Evolutionary conservation across 768 basidiomycete genomes (phyloP).

Genomic region (Phaeotremella skinneri): DNA sequence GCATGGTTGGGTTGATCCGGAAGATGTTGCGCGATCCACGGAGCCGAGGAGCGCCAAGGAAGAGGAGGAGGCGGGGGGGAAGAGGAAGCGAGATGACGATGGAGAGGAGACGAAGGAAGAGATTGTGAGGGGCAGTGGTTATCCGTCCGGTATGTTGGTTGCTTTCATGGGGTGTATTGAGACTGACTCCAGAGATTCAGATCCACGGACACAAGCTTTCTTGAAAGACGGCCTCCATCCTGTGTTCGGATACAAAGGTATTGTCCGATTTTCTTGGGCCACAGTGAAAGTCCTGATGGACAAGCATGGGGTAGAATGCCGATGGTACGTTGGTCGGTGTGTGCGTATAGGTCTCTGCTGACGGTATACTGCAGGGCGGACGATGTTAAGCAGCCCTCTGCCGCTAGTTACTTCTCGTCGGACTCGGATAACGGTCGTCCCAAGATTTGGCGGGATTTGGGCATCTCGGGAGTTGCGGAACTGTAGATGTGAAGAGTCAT

Average conservation of each 20-base stretch:
- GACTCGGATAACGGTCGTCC: conserved; percentile 74
- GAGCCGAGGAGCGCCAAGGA: conserved; percentile 6
- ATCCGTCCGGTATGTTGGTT: conserved; percentile 69
- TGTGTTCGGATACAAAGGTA: conserved; percentile 85
- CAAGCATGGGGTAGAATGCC: conserved; percentile 69
- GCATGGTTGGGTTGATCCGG: conserved; percentile 65
- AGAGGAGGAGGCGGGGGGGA: conserved; percentile 51
- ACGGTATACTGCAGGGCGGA: conserved; percentile 63
- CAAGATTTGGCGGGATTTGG: conserved; percentile 68
- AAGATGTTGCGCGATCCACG: conserved; percentile 23
- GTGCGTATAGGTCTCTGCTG: neutral
- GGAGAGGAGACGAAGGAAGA: conserved; percentile 26
- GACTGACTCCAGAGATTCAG: conserved; percentile 52
- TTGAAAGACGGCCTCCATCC: conserved; percentile 71
- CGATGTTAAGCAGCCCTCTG: conserved; percentile 68
- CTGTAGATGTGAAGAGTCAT: conserved; percentile 57
- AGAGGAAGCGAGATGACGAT: conserved; percentile 15
- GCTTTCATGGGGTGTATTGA: conserved; percentile 4
- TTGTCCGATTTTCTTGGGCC: conserved; percentile 93
- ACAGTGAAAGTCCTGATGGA: conserved; percentile 83
- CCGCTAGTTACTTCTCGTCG: conserved; percentile 70
- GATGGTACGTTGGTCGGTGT: conserved; percentile 62
- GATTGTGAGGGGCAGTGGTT: conserved; percentile 70
- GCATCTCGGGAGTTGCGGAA: conserved; percentile 66
- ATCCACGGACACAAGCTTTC: conserved; percentile 91